A percentile compares a stretch with the other conserved stretches of the same genome.
Evolutionary conservation across 805 yeast genomes (phyloP).

Genomic region (Candida golubevii): DNA sequence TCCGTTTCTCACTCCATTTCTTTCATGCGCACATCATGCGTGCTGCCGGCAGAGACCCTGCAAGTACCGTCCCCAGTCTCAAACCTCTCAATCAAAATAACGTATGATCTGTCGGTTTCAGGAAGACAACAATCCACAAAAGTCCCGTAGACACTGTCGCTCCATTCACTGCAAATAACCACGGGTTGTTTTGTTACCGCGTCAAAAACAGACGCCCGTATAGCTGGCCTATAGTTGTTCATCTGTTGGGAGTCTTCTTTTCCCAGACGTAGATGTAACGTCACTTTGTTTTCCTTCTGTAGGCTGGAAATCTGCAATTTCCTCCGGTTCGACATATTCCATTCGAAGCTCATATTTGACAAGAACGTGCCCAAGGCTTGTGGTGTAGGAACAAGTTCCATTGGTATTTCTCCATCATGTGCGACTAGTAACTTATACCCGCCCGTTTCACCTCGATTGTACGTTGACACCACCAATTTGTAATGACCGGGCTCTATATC

Average conservation of each 20-base stretch:
- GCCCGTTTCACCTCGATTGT: slow-evolving; percentile 26
- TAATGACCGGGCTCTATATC: slow-evolving; percentile 35
- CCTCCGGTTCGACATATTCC: slow-evolving; percentile 40
- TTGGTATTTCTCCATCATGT: slow-evolving; percentile 14
- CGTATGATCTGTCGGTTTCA: slow-evolving; percentile 25
- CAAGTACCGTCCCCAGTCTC: slow-evolving; percentile 43
- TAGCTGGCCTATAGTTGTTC: slow-evolving; percentile 38
- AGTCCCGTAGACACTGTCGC: slow-evolving; percentile 41
- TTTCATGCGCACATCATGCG: slow-evolving; percentile 2
- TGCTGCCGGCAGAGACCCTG: slow-evolving; percentile 36
- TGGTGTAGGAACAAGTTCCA: slow-evolving; percentile 16
- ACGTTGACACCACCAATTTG: slow-evolving; percentile 45
- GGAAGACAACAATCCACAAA: slow-evolving; percentile 30
- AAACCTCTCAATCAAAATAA: slow-evolving; percentile 45
- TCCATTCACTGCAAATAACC: slow-evolving; percentile 35
- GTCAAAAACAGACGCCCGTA: slow-evolving; percentile 43
- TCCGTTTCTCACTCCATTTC: no score
- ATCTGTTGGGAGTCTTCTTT: slow-evolving; percentile 5
- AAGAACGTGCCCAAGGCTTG: slow-evolving; percentile 34
- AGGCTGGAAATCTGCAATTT: slow-evolving; percentile 26
- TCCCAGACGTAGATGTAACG: slow-evolving; percentile 26
- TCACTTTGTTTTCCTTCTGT: slow-evolving; percentile 19
- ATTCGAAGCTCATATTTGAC: slow-evolving; percentile 22
- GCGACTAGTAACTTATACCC: slow-evolving; percentile 31
- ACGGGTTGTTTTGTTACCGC: slow-evolving; percentile 25